Percentiles rank a stretch among this genome's conserved stretches.
Evolutionary conservation across 805 yeast species (phyloP).

Genomic region (Nakazawaea peltata): DNA sequence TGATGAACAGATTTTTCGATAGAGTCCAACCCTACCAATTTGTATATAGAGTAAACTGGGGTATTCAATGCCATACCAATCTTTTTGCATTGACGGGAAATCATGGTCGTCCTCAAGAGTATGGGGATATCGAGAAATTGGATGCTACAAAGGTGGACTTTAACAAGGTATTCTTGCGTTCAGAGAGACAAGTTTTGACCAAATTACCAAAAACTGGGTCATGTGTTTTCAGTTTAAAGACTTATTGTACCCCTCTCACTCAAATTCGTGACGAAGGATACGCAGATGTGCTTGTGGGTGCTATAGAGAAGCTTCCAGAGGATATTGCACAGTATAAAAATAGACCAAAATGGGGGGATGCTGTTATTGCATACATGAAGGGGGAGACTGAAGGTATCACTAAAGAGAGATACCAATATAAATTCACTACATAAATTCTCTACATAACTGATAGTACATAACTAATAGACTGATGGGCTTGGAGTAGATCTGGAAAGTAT

Average conservation of each 20-base stretch:
- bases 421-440: constrained; percentile 12
- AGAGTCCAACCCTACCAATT: constrained; percentile 43
- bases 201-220: constrained; percentile 41
- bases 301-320: constrained; percentile 56
- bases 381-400: constrained; percentile 28
- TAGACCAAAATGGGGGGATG: constrained; percentile 62
- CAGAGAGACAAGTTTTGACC: constrained; percentile 52
- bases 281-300: constrained; percentile 47
- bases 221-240: constrained; percentile 44
- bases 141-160: constrained; percentile 27
- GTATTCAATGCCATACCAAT: constrained; percentile 52
- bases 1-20: constrained; percentile 63
- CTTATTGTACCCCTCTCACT: constrained; percentile 47
- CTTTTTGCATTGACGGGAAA: constrained; percentile 37
- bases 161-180: constrained; percentile 44
- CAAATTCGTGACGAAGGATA: constrained; percentile 36
- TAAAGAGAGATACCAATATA: constrained; percentile 15
- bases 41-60: constrained; percentile 65
- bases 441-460: too few species aligned
- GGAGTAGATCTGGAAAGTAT: too few species aligned
- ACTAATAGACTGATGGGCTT: too few species aligned
- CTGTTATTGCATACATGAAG: constrained; percentile 37
- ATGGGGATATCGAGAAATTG: constrained; percentile 23
- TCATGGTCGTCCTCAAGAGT: constrained; percentile 27
- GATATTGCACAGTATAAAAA: constrained; percentile 55